Evolutionary conservation across 2,329 filamentous ascomycete species (phyloP), one percentile per base, ranked within the genome.

Genomic region (Pseudopithomyces chartarum): DNA sequence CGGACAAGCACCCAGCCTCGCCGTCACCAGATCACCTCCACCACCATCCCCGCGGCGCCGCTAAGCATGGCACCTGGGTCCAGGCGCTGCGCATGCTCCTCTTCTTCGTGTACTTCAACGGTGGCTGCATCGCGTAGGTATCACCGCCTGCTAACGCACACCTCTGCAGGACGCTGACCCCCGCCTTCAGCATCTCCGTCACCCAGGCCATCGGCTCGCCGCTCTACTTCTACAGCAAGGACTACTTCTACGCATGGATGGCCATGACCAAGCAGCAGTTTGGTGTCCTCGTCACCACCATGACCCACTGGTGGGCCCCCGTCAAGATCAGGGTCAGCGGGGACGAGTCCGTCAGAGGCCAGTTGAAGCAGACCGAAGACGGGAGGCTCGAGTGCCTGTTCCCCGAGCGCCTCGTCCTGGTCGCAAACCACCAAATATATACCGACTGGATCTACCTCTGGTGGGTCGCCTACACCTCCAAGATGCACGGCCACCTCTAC

Each of bases 361-460:
- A 96, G 78, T 83, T 96, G 57, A 81, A 81, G 59, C 82, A 88
- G 65, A 88, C 86, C 0, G 71, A 80, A 1, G 88, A 91, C 71
- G 92, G 92, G 2, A 82, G 86, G 58, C 82, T 95, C 15, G 82
- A 91, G 67, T 90, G 90, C 70, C 80, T 86, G 65, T 96, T 96
- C 62, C 91, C 92, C 0, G 89, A 94, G 74, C 85, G 92, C 52
- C 79, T 95, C 68, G 83, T 96, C 44, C 79, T 96, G 75, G 88
- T 96, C 65, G 90, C 92, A 26, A 96, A 96, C 72, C 92, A 96
- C 72, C 91, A 79, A 86, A 89, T 94, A 60, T 94, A 94, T 75
- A 93, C 91, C 10, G 91, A 96, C 77, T 96, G 91, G 91, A 76
- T 96, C 19, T 96, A 96, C 73, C 84, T 96, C n/a, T 96, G 92